These are phyloP conservation scores for Candida loeiensis DNA, from an alignment of 805 yeast species.

Conservation along the genomic window DNA sequence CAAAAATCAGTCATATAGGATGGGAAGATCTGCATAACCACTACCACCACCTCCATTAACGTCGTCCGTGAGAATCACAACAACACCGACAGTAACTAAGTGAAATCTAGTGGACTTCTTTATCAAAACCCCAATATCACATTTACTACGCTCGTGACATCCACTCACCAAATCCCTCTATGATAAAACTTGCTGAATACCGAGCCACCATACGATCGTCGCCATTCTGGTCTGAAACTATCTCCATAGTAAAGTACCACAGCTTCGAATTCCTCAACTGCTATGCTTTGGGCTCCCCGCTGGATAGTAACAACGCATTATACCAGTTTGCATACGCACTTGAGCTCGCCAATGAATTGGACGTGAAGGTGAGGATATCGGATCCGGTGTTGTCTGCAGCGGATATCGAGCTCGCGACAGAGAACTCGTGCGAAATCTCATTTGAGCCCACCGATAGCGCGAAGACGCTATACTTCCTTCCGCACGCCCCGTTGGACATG, in stretches of 20 bases:
- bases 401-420: constrained; percentile 36
- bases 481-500: constrained; percentile 67
- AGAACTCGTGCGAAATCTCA: constrained; percentile 12
- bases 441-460: constrained; percentile 6
- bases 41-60: no score
- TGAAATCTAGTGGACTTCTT: no score
- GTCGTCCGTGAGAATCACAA: no score
- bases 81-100: no score
- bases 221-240: constrained; percentile 24
- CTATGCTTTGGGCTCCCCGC: constrained; percentile 53
- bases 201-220: constrained; percentile 15
- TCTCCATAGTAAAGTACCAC: constrained; percentile 11
- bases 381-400: constrained; percentile 59
- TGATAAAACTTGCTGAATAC: neutral
- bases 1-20: no score
- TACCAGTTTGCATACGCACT: constrained; percentile 62
- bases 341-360: constrained; percentile 30
- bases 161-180: no score
- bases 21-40: no score
- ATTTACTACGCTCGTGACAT: no score
- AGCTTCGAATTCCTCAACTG: constrained; percentile 3
- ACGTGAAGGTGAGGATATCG: constrained; percentile 43
- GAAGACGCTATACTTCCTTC: constrained; percentile 53
- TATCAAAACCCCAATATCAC: no score
- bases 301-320: constrained; percentile 54